A percentile compares a stretch with the other conserved stretches of the same genome.
These are phyloP conservation scores for Auricularia cornea DNA, from an alignment of 768 basidiomycete species.

Conservation along the genomic window DNA sequence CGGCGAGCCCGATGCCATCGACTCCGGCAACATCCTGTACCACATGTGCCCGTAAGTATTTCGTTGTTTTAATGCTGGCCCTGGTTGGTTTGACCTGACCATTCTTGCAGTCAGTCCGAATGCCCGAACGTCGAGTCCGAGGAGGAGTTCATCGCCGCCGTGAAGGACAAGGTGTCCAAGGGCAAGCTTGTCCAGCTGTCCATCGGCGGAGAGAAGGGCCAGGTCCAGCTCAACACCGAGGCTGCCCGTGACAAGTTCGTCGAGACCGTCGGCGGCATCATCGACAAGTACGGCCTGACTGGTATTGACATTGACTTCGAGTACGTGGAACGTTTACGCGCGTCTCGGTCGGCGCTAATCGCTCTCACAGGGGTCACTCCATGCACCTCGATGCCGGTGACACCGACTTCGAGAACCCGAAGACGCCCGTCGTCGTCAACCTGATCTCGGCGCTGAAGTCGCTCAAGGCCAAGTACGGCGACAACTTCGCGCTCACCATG, in stretches of 20 bases:
- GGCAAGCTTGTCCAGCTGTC: constrained; percentile 1
- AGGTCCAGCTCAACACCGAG: not conserved
- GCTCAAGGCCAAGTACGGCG: not conserved
- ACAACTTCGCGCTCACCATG: not conserved
- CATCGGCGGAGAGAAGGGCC: constrained; percentile 1
- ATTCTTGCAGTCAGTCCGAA: not conserved
- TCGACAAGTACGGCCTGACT: not conserved
- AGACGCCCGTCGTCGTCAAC: not conserved
- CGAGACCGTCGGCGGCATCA: not conserved
- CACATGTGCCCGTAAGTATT: not conserved
- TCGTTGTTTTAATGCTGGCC: too few species aligned
- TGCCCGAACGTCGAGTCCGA: not conserved
- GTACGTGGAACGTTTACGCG: not conserved
- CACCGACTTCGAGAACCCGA: not conserved
- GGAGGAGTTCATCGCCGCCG: not conserved
- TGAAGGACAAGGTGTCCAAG: not conserved
- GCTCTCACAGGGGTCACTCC: not conserved
- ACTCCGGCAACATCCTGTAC: not conserved
- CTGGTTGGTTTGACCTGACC: too few species aligned
- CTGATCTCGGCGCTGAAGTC: not conserved
- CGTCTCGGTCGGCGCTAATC: not conserved
- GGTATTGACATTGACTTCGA: not conserved
- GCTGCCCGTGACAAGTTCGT: constrained; percentile 1
- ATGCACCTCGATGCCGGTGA: not conserved
- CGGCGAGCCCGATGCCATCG: not conserved